Evolutionary conservation across 83 land plant genomes (phyloP).

Genomic region (Picea engelmannii): DNA sequence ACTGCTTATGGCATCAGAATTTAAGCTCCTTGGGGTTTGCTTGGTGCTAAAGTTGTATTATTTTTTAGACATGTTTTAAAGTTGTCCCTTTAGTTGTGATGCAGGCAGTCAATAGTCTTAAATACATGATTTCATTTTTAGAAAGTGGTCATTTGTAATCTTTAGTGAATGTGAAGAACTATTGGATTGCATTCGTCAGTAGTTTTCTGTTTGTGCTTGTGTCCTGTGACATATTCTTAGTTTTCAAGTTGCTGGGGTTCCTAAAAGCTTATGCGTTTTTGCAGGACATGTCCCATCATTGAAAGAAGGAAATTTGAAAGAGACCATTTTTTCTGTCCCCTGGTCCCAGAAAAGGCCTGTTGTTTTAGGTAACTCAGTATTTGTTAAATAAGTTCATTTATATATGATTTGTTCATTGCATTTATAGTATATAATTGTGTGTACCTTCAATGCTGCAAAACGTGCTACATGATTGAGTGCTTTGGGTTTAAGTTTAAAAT

Average conservation of each 20-base stretch:
- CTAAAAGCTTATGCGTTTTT: constrained; percentile 10
- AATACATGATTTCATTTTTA: not conserved
- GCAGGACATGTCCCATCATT: constrained; percentile 87
- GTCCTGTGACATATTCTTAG: not conserved
- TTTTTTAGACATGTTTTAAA: too few relatives aligned
- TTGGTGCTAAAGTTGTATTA: too few relatives aligned
- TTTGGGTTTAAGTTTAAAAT: not conserved
- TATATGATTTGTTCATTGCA: not conserved
- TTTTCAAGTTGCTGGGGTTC: not conserved
- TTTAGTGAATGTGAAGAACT: not conserved
- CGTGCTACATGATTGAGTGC: not conserved
- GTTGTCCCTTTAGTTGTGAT: not conserved
- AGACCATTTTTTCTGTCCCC: constrained; percentile 67
- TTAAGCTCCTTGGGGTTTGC: too few relatives aligned
- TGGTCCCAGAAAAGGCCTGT: constrained; percentile 73
- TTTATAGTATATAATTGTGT: not conserved
- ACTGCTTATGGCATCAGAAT: too few relatives aligned
- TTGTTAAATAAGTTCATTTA: not conserved
- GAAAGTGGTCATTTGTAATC: not conserved
- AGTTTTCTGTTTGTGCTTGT: too few relatives aligned
- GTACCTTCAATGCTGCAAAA: not conserved
- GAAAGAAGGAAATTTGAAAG: constrained; percentile 75
- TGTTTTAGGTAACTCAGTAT: constrained; percentile 59
- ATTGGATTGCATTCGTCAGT: not conserved
- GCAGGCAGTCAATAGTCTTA: not conserved